Evolutionary conservation across 2,329 filamentous ascomycete genomes (phyloP).

Genomic region (Camillea tinctor): DNA sequence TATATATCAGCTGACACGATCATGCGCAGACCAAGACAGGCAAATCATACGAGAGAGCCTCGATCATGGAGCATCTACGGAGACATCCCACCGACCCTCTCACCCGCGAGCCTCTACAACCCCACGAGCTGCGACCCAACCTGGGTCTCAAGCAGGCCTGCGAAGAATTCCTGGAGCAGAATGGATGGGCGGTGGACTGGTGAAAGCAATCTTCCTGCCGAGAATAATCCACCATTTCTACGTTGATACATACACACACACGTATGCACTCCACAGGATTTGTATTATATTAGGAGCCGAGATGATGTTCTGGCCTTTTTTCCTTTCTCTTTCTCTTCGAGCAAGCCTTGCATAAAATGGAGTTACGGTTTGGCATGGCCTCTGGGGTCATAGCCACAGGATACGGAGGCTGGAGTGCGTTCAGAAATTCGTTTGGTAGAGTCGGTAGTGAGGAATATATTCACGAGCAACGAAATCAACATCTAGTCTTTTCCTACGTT

Average conservation of each 20-base stretch:
- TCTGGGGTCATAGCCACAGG: neutral
- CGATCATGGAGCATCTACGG: slow-evolving; percentile 82
- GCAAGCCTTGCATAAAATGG: slow-evolving; percentile 17
- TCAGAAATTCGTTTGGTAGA: neutral
- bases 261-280: neutral
- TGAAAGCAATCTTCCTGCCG: slow-evolving; percentile 34
- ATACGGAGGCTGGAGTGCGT: neutral
- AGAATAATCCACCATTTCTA: neutral
- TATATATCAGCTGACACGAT: neutral
- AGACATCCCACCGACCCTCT: slow-evolving; percentile 75
- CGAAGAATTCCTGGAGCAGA: slow-evolving; percentile 78
- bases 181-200: slow-evolving; percentile 94
- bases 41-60: slow-evolving; percentile 84
- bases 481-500: neutral
- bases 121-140: slow-evolving; percentile 76
- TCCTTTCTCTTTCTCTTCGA: slow-evolving; percentile 2
- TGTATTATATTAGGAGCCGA: neutral
- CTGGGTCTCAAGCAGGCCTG: slow-evolving; percentile 78
- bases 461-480: slow-evolving; percentile 10
- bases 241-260: neutral
- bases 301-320: neutral
- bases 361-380: slow-evolving; percentile 9
- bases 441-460: neutral
- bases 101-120: slow-evolving; percentile 70
- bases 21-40: slow-evolving; percentile 70